Conservation (phyloP, 1,284 basidiomycete genomes). For the Rhodotorula sp. region DNA sequence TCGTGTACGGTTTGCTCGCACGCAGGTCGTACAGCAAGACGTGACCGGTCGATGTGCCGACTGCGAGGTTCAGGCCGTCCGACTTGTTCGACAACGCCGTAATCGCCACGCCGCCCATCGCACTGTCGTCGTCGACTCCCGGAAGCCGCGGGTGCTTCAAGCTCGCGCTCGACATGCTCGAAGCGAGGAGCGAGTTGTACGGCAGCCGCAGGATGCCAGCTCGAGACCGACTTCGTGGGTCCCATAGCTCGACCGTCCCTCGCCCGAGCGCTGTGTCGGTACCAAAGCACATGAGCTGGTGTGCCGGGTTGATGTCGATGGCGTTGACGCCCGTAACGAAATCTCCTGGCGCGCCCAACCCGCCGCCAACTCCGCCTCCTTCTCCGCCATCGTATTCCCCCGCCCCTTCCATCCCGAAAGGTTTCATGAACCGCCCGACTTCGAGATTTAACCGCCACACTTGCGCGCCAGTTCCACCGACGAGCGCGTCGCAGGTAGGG, state of each 20-base stretch:
- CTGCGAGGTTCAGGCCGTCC: conserved; percentile 88
- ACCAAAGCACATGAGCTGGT: conserved; percentile 87
- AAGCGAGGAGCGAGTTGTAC: conserved; percentile 55
- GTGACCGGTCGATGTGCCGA: conserved; percentile 93
- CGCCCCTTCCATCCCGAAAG: conserved; percentile 62
- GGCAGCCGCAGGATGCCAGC: conserved; percentile 80
- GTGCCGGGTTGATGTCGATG: conserved; percentile 89
- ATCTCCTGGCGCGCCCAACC: conserved; percentile 49
- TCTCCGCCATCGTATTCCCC: conserved; percentile 37
- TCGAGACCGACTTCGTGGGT: conserved; percentile 74
- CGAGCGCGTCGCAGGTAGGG: conserved; percentile 73
- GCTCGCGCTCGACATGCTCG: conserved; percentile 52
- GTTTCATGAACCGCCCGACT: conserved; percentile 87
- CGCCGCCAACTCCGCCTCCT: conserved; percentile 21
- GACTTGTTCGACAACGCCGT: conserved; percentile 78
- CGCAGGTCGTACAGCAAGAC: conserved; percentile 93
- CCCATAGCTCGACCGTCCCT: conserved; percentile 93
- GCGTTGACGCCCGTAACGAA: conserved; percentile 75
- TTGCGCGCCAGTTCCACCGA: conserved; percentile 76
- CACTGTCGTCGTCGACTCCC: conserved; percentile 51
- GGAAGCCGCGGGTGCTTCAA: conserved; percentile 48
- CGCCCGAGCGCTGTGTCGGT: conserved; percentile 59
- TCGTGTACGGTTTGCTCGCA: conserved; percentile 73
- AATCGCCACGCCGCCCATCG: conserved; percentile 58
- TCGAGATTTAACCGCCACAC: conserved; percentile 93